Evolutionary conservation across 345 rosid genomes (phyloP), one percentile per base, ranked within the genome.

Genomic region (Eucalyptus viminalis): DNA sequence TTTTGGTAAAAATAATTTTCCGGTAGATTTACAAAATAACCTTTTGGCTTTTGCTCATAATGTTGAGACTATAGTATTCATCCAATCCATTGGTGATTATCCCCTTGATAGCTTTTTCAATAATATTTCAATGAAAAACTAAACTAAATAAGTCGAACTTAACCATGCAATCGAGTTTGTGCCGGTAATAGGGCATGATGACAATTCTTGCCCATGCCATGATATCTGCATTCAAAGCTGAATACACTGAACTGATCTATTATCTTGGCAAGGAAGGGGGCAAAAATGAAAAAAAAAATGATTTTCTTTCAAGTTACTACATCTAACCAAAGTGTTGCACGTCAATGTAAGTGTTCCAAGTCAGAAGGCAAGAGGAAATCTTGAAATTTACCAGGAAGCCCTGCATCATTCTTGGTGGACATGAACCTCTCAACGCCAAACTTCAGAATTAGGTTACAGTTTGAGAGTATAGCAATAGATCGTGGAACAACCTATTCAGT

Each of bases 381-480:
- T 56, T 56, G 62, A 12, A 56, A 56, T 5, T 56, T 56, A 56
- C 62, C 62, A 76, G 91, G 98, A 56, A 0, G 5, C 60, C 27
- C 60, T 54, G 60, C 6, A 1, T 56, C 12, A 0, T 54, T 21
- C 22, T 22, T 5, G 1, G 0, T 22, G 60, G 60, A 56, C 5
- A 9, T 56, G 60, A 56, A 9, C 88, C 93, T 93, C 49, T 56
- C 5, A 56, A 56, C 27, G 3, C 21, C 21, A 15, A 14, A 16
- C 54, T 50, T 50, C 54, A 3, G 3, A 50, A 14, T 14, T 50
- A 15, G 19, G 2, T 50, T 5, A 51, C 16, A 51, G 11, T 97
- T 99, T 25, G 99, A 94, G 91, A 96, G 95, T 90, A 95, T 89
- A 72, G 97, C 99, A 94, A 96, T 50, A 19, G 99, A 80, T 88